Percentiles rank a stretch among this genome's conserved stretches.
Conservation (phyloP, 169 alveolate species). For the Plasmodium chabaudi region DNA sequence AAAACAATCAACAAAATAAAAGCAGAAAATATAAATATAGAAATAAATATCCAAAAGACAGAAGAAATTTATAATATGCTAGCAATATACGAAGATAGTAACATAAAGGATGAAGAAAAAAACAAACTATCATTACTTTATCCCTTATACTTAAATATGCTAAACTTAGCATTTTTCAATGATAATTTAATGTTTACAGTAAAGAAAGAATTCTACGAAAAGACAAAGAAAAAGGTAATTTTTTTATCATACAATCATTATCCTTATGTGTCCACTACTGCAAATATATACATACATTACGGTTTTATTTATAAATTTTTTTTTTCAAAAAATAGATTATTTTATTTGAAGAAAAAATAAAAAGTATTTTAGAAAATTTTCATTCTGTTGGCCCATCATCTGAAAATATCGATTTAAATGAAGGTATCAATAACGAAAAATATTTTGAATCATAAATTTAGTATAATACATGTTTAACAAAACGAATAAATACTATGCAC, state of each 20-base stretch:
- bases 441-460: too few relatives aligned
- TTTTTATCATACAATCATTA: neutral
- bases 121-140: constrained; percentile 36
- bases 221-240: constrained; percentile 68
- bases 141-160: constrained; percentile 55
- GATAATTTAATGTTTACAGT: constrained; percentile 69
- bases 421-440: constrained; percentile 32
- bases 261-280: neutral
- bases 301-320: neutral
- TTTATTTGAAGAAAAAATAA: constrained; percentile 62
- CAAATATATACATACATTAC: neutral
- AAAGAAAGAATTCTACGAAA: constrained; percentile 70
- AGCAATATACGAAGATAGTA: constrained; percentile 53
- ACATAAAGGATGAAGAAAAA: constrained; percentile 69
- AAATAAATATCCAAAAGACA: constrained; percentile 73
- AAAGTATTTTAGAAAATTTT: constrained; percentile 57
- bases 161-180: constrained; percentile 63
- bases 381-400: constrained; percentile 54
- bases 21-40: constrained; percentile 66
- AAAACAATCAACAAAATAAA: constrained; percentile 73
- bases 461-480: too few relatives aligned
- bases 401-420: constrained; percentile 65
- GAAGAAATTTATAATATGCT: constrained; percentile 69
- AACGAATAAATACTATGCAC: neutral
- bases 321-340: constrained; percentile 21